Evolutionary conservation across 2,329 filamentous ascomycete genomes (phyloP), one percentile per base, ranked within the genome.

Genomic region (Aspergillus sp.): DNA sequence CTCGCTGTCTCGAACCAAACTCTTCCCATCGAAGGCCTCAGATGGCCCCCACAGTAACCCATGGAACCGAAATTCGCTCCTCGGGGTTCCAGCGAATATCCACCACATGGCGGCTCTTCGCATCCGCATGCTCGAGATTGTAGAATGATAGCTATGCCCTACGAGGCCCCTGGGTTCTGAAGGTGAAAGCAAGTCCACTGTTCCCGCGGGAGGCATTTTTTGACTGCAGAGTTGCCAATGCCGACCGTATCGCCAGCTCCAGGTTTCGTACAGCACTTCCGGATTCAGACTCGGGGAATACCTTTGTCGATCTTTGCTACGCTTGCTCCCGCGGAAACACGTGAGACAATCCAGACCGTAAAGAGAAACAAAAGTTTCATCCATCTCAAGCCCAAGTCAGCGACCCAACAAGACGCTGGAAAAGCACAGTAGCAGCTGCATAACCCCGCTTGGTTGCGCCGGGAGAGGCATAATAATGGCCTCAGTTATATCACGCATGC

Each of bases 401-500:
- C 23, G 17, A 14, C 17, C 5, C 41, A 14, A 23, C 17, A 44
- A 15, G 41, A 12, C 41, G 41, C 21, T 44, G 41, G 12, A 12
- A 15, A 5, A n/a, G 12, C 3, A 15, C 17, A n/a, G 23, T 6
- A 46, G 41, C 43, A 45, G 15, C 3, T 14, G 43, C 19, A 39
- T 49, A 49, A 33, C 31, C 37, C 37, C 21, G 37, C 21, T 33
- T 7, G 23, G 6, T 40, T 4, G 48, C 44, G 11, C 45, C 8
- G 27, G 27, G 35, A 17, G 8, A 47, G 27, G 15, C 4, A n/a
- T 35, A 48, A 51, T 56, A 46, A 41, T 31, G 35, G 35, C 33
- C 12, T 27, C 31, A 46, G 31, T 53, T 54, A 58, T 58, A 55
- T 58, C 46, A 23, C 56, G 56, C 56, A 57, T 21, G 43, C 43